Evolutionary conservation across 805 yeast species (phyloP).

Genomic region (Wickerhamiella cacticola): DNA sequence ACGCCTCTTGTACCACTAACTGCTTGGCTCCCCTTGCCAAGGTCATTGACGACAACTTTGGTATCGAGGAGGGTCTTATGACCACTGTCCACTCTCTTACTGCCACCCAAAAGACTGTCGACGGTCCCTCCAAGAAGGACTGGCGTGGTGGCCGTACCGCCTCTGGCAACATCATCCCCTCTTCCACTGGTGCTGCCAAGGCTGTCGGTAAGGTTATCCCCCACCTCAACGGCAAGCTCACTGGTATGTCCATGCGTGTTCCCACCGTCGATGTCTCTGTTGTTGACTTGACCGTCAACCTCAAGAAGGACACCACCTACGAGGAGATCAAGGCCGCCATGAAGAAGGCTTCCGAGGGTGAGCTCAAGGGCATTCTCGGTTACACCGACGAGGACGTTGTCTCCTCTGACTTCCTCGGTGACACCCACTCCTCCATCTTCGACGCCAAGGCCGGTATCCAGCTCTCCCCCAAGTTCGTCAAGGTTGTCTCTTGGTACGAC

Average conservation of each 20-base stretch:
- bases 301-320: constrained; percentile 63
- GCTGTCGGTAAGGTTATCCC: constrained; percentile 95
- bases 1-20: constrained; percentile 94
- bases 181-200: constrained; percentile 96
- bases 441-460: constrained; percentile 87
- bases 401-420: constrained; percentile 78
- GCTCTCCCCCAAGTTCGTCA: constrained; percentile 77
- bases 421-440: constrained; percentile 74
- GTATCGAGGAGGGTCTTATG: constrained; percentile 87
- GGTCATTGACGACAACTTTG: constrained; percentile 73
- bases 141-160: constrained; percentile 99
- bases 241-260: constrained; percentile 89
- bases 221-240: constrained; percentile 78
- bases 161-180: constrained; percentile 88
- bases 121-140: constrained; percentile 95
- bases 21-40: constrained; percentile 92
- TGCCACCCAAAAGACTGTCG: constrained; percentile 92
- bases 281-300: constrained; percentile 81
- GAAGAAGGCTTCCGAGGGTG: constrained; percentile 66
- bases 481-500: constrained; percentile 90
- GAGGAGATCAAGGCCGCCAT: constrained; percentile 70
- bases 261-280: constrained; percentile 91
- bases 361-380: constrained; percentile 70
- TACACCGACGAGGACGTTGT: constrained; percentile 91
- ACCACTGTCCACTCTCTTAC: constrained; percentile 94